Conservation (phyloP, 2,329 filamentous ascomycete genomes). For the Pseudopithomyces maydicus region DNA sequence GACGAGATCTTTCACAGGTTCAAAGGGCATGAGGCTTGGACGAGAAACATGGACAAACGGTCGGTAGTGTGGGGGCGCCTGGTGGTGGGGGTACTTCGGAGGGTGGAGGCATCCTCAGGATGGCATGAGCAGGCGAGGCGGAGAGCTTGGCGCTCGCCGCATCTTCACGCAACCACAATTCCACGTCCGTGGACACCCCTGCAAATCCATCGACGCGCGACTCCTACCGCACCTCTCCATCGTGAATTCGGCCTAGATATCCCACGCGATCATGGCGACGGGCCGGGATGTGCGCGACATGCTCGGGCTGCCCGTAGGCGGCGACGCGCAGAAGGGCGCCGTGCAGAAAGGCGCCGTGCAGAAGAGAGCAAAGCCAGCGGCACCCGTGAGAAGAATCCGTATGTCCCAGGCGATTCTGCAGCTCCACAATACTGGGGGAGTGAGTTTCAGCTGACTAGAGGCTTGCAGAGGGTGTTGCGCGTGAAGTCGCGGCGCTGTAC, state of each 20-base stretch:
- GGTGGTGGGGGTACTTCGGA: neutral
- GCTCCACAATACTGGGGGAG: neutral
- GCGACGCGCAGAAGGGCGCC: slow-evolving; percentile 49
- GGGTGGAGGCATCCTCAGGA: neutral
- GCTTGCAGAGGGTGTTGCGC: slow-evolving; percentile 44
- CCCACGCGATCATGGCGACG: slow-evolving; percentile 39
- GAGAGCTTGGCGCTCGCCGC: slow-evolving; percentile 7
- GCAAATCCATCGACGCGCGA: slow-evolving; percentile 31
- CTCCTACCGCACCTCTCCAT: slow-evolving; percentile 2
- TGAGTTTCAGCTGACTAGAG: slow-evolving; percentile 21
- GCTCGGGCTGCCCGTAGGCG: slow-evolving; percentile 72
- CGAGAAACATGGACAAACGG: neutral
- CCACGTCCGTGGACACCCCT: slow-evolving; percentile 25
- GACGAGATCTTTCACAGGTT: neutral
- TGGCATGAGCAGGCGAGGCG: neutral
- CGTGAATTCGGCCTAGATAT: slow-evolving; percentile 22
- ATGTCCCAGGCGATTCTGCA: slow-evolving; percentile 28
- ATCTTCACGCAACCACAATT: slow-evolving; percentile 19
- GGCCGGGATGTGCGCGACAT: slow-evolving; percentile 80
- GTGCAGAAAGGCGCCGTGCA: slow-evolving; percentile 56
- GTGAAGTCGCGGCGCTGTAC: slow-evolving; percentile 48
- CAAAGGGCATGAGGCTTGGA: neutral
- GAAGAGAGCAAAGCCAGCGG: slow-evolving; percentile 74
- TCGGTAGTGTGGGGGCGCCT: neutral
- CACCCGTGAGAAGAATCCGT: slow-evolving; percentile 61